Evolutionary conservation across 192 early-diverging fungal species (phyloP).

Genomic region (Umbelopsis sp.): DNA sequence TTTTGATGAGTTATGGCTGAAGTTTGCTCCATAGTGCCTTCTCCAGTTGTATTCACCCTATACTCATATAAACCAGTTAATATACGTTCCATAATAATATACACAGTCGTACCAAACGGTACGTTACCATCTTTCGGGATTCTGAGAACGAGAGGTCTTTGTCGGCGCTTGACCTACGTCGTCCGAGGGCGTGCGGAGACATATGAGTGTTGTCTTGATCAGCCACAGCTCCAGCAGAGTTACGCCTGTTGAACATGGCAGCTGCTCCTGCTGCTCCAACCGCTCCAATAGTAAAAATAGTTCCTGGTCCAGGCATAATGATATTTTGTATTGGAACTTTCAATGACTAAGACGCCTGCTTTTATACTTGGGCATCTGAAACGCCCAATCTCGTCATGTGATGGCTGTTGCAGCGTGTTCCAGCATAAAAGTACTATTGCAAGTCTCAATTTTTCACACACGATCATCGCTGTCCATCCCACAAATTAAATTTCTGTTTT

Average conservation of each 20-base stretch:
- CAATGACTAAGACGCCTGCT: background rate
- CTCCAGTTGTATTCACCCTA: conserved; percentile 42
- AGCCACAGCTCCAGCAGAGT: conserved; percentile 7
- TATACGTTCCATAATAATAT: background rate
- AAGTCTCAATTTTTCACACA: too few relatives aligned
- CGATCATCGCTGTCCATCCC: too few relatives aligned
- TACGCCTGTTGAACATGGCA: conserved; percentile 32
- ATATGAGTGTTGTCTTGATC: background rate
- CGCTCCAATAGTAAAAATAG: conserved; percentile 39
- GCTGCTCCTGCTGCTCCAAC: conserved; percentile 38
- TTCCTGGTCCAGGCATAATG: conserved; percentile 38
- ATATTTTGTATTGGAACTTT: background rate
- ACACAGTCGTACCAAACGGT: background rate
- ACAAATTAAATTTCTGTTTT: too few relatives aligned
- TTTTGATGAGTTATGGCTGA: conserved; percentile 36
- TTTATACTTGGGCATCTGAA: background rate
- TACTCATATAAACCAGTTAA: background rate
- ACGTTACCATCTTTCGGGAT: conserved; percentile 18
- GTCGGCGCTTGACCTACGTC: conserved; percentile 29
- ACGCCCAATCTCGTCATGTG: background rate
- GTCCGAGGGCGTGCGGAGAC: conserved; percentile 27
- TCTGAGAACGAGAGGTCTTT: conserved; percentile 27
- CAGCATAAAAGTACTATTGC: too few relatives aligned
- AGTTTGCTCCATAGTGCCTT: conserved; percentile 37
- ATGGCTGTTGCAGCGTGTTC: too few relatives aligned